These are phyloP conservation scores for Stereocaulon alpinum DNA, from an alignment of 495 filamentous ascomycete species.

Conservation along the genomic window DNA sequence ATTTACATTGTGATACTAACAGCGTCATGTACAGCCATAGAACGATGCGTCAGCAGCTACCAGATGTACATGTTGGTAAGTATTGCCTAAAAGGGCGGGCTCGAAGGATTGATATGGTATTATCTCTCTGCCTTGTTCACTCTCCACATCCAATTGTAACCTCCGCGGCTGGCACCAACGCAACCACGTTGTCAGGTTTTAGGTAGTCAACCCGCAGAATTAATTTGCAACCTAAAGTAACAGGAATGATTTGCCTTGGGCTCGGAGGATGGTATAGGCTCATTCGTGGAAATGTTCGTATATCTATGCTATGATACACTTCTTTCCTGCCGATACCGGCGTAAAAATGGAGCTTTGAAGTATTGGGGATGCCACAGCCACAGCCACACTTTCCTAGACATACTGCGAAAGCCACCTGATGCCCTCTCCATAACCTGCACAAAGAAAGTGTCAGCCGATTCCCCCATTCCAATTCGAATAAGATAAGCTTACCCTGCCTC, in stretches of 20 bases:
- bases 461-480: not conserved
- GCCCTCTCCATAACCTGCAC: slow-evolving; percentile 58
- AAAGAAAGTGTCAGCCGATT: not conserved
- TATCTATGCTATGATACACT: slow-evolving; percentile 4
- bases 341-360: not conserved
- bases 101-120: too few relatives aligned
- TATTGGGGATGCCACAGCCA: not conserved
- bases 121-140: not conserved
- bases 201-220: not conserved
- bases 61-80: too few relatives aligned
- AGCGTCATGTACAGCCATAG: too few relatives aligned
- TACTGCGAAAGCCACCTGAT: slow-evolving; percentile 75
- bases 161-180: not conserved
- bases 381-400: slow-evolving; percentile 36
- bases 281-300: not conserved
- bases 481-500: slow-evolving; percentile 66
- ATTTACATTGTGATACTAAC: too few relatives aligned
- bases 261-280: not conserved
- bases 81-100: too few relatives aligned
- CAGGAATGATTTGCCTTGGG: not conserved
- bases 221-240: not conserved
- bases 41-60: too few relatives aligned
- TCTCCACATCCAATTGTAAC: not conserved
- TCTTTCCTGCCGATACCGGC: not conserved
- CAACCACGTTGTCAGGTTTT: not conserved